Evolutionary conservation across 1,139 yeast species (phyloP), one percentile per base, ranked within the genome.

Genomic region (Taphrina communis): DNA sequence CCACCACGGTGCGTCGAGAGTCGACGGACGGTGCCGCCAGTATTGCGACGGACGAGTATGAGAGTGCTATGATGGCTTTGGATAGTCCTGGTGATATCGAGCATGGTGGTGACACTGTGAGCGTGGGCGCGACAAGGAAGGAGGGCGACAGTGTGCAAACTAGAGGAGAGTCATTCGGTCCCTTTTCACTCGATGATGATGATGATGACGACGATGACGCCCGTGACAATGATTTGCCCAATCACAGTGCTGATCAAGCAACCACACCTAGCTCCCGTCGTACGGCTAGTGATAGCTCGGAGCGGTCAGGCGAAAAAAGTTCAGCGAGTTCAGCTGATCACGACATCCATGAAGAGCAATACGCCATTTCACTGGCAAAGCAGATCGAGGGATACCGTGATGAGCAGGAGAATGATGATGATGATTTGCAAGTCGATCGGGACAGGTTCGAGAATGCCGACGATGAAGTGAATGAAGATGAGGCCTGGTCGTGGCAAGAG

Each of bases 401-500:
- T 17, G 56, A 35, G 14, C 60, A 46, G 12, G 56, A 19, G 17
- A 42, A 46, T 8, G 55, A 63, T 21, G 52, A 46, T 8, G 55
- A 63, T 21, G 55, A 25, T 11, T 35, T 63, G 25, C 39, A 19
- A 38, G 55, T 17, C 38, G 67, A 63, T 19, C 61, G 59, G 9
- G 67, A 63, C 38, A 59, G 58, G 42, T 63, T 63, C 14, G 67
- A 63, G 35, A 57, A 63, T 55, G 67, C 53, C n/a, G 61, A 53
- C 48, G 59, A 63, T 36, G 59, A 56, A 9, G 61, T 38, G 6
- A 56, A 57, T 31, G 67, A 63, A 31, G 67, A 63, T 38, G 67
- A 63, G 39, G 53, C 60, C 1, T 63, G 67, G 67, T 53, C 67
- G 42, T 63, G 67, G 67, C 67, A 63, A 38, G 67, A 63, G 21